A percentile compares a stretch with the other conserved stretches of the same genome.
phyloP scores from a whole-genome alignment of 495 filamentous ascomycete genomes.

The Rostrohypoxylon terebratum region DNA sequence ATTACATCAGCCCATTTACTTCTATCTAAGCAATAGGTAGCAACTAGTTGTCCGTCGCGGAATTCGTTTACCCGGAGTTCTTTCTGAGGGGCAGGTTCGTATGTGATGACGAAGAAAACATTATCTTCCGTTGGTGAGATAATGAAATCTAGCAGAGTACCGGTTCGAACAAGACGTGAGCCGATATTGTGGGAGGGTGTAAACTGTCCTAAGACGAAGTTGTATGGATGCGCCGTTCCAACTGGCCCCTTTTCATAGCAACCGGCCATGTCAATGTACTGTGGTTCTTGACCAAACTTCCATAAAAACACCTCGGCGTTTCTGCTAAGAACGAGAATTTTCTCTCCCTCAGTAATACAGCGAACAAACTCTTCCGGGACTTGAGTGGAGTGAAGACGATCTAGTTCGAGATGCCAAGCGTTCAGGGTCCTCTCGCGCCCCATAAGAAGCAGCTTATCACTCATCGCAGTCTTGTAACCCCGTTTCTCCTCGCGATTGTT shows the following conservation, averaged over 20 bases:
- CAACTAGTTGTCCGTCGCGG: slow-evolving; percentile 36
- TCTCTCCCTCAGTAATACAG: slow-evolving; percentile 45
- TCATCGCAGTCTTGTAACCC: slow-evolving; percentile 48
- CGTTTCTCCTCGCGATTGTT: slow-evolving; percentile 25
- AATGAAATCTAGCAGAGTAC: slow-evolving; percentile 46
- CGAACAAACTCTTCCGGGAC: slow-evolving; percentile 44
- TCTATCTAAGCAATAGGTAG: slow-evolving; percentile 36
- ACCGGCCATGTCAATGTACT: slow-evolving; percentile 31
- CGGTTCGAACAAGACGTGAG: slow-evolving; percentile 36
- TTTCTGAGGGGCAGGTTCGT: slow-evolving; percentile 30
- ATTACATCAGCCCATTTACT: slow-evolving; percentile 31
- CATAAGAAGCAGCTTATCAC: slow-evolving; percentile 46
- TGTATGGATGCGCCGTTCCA: slow-evolving; percentile 11
- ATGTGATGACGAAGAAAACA: slow-evolving; percentile 44
- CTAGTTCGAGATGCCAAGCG: slow-evolving; percentile 48
- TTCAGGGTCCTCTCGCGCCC: slow-evolving; percentile 40
- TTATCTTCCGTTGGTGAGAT: slow-evolving; percentile 42
- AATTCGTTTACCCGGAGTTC: slow-evolving; percentile 44
- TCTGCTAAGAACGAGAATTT: slow-evolving; percentile 41
- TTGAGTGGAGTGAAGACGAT: slow-evolving; percentile 36
- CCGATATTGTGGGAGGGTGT: slow-evolving; percentile 25
- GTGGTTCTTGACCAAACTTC: slow-evolving; percentile 40
- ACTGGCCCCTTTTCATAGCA: slow-evolving; percentile 24
- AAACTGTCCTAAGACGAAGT: slow-evolving; percentile 28
- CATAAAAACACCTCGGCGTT: slow-evolving; percentile 46